Evolutionary conservation across 2,329 filamentous ascomycete species (phyloP).

Genomic region (Xylaria sp.): DNA sequence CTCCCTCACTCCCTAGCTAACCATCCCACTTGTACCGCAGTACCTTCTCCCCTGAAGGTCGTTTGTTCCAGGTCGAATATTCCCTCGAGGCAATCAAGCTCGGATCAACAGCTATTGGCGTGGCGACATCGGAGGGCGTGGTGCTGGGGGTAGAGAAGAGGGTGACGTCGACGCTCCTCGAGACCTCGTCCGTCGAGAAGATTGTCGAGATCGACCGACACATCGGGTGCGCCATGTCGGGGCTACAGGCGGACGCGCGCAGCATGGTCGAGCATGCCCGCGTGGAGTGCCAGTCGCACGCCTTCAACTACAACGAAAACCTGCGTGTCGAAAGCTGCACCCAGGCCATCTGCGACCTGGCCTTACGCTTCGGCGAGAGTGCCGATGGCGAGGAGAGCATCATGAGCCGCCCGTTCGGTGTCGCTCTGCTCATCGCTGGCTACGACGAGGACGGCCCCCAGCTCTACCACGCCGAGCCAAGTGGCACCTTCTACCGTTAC

Average conservation of each 20-base stretch:
- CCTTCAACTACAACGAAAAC: conserved; percentile 97
- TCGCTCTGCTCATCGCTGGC: conserved; percentile 94
- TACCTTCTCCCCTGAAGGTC: conserved; percentile 99
- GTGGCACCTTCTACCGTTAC: conserved; percentile 98
- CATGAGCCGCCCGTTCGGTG: conserved; percentile 97
- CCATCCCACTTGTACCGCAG: conserved; percentile 56
- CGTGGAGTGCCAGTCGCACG: conserved; percentile 95
- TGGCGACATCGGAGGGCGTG: conserved; percentile 93
- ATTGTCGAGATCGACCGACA: conserved; percentile 99
- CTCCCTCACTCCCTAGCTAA: conserved; percentile 18
- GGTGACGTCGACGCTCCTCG: conserved; percentile 95
- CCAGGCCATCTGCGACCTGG: conserved; percentile 97
- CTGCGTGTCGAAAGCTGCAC: conserved; percentile 97
- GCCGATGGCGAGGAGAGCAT: conserved; percentile 98
- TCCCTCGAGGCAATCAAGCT: conserved; percentile 99
- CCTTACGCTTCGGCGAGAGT: conserved; percentile 94
- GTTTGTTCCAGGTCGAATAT: conserved; percentile 99
- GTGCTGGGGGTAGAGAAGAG: conserved; percentile 99
- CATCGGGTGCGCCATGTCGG: conserved; percentile 98
- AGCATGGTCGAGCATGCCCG: conserved; percentile 98
- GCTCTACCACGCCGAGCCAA: conserved; percentile 97
- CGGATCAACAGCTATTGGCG: conserved; percentile 96
- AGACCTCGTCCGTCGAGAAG: conserved; percentile 98
- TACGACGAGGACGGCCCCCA: conserved; percentile 97
- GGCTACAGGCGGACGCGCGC: conserved; percentile 95